Evolutionary conservation across 2,329 filamentous ascomycete species (phyloP).

Genomic region (Sarocladiaceae sp.): DNA sequence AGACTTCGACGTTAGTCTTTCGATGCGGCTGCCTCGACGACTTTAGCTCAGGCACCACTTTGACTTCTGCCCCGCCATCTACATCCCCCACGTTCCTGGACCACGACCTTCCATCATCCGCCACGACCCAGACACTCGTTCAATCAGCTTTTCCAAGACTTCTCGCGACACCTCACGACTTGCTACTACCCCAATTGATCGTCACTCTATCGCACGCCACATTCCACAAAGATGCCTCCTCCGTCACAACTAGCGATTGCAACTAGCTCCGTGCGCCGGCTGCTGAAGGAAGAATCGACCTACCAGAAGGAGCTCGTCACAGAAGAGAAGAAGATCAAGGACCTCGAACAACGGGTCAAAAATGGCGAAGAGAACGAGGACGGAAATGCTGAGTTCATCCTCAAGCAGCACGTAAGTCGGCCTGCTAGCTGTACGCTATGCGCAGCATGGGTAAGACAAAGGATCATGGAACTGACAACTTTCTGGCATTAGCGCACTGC

Average conservation of each 20-base stretch:
- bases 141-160: too few relatives aligned
- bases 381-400: conserved; percentile 70
- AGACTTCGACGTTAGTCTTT: too few relatives aligned
- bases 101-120: too few relatives aligned
- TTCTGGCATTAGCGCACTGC: conserved; percentile 59
- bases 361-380: conserved; percentile 51
- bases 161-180: too few relatives aligned
- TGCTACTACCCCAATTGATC: neutral
- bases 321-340: conserved; percentile 68
- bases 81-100: conserved; percentile 1
- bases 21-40: neutral
- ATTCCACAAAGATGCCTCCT: conserved; percentile 59
- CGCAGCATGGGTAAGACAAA: too few relatives aligned
- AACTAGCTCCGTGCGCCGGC: conserved; percentile 72
- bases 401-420: conserved; percentile 78
- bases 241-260: conserved; percentile 74
- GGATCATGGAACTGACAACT: too few relatives aligned
- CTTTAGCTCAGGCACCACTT: neutral
- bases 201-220: neutral
- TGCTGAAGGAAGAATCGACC: conserved; percentile 86
- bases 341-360: conserved; percentile 58
- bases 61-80: conserved; percentile 5
- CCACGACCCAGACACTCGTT: too few relatives aligned
- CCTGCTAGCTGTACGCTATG: too few relatives aligned
- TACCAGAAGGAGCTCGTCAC: conserved; percentile 82